A percentile compares a stretch with the other conserved stretches of the same genome.
Evolutionary conservation across 495 filamentous ascomycete genomes (phyloP).

Genomic region (Jackrogersella multiformis): DNA sequence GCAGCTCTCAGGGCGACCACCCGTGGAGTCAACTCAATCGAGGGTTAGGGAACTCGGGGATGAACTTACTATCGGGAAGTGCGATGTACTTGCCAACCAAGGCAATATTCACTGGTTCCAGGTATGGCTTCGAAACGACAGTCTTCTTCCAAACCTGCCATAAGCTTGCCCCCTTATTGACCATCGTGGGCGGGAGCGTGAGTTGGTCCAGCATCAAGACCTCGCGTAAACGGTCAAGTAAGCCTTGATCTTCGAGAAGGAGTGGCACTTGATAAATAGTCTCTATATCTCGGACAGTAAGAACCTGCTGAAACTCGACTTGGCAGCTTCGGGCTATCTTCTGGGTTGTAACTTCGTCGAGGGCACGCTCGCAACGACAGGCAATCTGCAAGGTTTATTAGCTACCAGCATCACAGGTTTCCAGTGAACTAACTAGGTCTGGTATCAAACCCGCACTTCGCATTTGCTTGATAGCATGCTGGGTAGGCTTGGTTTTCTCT

Average conservation of each 20-base stretch:
- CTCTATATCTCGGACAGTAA: conserved; percentile 84
- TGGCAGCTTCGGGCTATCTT: conserved; percentile 92
- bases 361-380: conserved; percentile 81
- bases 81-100: conserved; percentile 92
- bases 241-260: conserved; percentile 81
- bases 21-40: too few relatives aligned
- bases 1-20: background rate
- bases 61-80: conserved; percentile 67
- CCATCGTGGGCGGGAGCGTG: conserved; percentile 54
- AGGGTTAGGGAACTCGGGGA: too few relatives aligned
- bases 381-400: conserved; percentile 68
- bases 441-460: conserved; percentile 84
- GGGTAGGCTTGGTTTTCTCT: conserved; percentile 97
- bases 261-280: conserved; percentile 93
- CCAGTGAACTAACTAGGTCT: conserved; percentile 68
- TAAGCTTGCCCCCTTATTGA: conserved; percentile 66
- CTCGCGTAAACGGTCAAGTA: conserved; percentile 68
- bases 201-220: conserved; percentile 68
- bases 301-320: conserved; percentile 79
- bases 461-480: conserved; percentile 83
- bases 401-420: background rate
- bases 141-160: conserved; percentile 79
- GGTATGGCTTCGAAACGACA: conserved; percentile 70
- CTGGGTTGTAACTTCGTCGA: conserved; percentile 77
- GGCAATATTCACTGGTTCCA: conserved; percentile 79